Evolutionary conservation across 2,329 filamentous ascomycete genomes (phyloP).

Genomic region (Cladosporium halotolerans): DNA sequence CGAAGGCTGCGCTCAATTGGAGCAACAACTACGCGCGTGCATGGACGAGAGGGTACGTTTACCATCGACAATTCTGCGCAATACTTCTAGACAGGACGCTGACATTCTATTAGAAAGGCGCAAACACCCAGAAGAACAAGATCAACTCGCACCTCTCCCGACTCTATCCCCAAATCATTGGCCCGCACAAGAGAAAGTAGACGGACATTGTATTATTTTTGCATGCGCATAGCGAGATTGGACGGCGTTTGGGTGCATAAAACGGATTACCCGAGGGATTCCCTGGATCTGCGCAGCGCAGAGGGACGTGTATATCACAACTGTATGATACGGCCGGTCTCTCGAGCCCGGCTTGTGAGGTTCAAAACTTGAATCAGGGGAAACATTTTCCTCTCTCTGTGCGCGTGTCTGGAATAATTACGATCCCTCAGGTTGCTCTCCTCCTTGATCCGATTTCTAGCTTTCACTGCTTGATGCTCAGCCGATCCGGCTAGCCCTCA

Average conservation of each 20-base stretch:
- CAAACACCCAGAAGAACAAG: conserved; percentile 56
- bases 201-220: neutral
- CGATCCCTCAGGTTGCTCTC: neutral
- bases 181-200: conserved; percentile 61
- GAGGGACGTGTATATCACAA: neutral
- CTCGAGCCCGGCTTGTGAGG: neutral
- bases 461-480: neutral
- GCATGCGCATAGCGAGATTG: conserved; percentile 8
- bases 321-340: neutral
- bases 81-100: neutral
- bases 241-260: conserved; percentile 7
- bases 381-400: neutral
- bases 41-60: conserved; percentile 71
- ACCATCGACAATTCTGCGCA: neutral
- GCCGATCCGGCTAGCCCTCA: neutral
- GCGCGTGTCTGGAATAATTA: neutral
- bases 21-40: conserved; percentile 56
- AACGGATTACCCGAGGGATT: conserved; percentile 1
- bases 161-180: conserved; percentile 66
- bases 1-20: conserved; percentile 54
- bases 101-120: neutral
- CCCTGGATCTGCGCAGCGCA: neutral
- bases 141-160: conserved; percentile 90
- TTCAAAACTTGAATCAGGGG: neutral
- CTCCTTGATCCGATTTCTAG: neutral